These are phyloP conservation scores for Septoria petroselini DNA, from an alignment of 2,329 filamentous ascomycete genomes.

Conservation along the genomic window DNA sequence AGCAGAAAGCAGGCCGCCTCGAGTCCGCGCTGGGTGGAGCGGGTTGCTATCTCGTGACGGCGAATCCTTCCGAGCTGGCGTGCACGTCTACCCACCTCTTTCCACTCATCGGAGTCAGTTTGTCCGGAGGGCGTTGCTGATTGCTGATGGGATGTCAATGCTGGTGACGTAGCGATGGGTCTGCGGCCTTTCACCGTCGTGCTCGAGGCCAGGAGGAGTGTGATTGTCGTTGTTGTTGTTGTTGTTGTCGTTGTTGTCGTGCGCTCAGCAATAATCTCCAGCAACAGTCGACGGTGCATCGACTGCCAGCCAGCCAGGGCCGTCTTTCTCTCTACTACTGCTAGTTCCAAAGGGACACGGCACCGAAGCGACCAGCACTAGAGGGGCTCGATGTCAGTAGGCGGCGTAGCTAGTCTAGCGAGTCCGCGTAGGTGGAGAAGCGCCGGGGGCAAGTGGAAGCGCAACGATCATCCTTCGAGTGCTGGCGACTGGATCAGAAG, in stretches of 20 bases:
- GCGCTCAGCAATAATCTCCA: no score
- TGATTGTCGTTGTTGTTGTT: background rate
- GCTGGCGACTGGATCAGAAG: background rate
- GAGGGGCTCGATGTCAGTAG: background rate
- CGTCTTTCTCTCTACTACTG: no score
- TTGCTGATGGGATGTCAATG: conserved; percentile 3
- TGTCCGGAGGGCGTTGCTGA: conserved; percentile 5
- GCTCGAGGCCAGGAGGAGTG: background rate
- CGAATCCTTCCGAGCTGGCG: conserved; percentile 18
- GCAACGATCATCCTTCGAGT: conserved; percentile 1
- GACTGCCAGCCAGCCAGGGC: no score
- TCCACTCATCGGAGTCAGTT: conserved; percentile 16
- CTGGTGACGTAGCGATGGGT: conserved; percentile 13
- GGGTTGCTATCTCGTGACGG: conserved; percentile 11
- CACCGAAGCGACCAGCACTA: conserved; percentile 10
- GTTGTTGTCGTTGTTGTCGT: background rate
- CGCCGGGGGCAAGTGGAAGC: background rate
- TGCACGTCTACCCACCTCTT: conserved; percentile 12
- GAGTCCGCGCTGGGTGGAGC: background rate
- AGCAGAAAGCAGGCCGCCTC: conserved; percentile 1
- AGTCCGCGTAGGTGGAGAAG: conserved; percentile 1
- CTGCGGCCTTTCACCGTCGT: background rate
- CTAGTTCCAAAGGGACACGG: background rate
- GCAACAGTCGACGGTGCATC: background rate
- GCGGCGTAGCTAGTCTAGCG: background rate